Evolutionary conservation across 306 rosid species (phyloP).

Genomic region (Fragaria nilgerrensis): DNA sequence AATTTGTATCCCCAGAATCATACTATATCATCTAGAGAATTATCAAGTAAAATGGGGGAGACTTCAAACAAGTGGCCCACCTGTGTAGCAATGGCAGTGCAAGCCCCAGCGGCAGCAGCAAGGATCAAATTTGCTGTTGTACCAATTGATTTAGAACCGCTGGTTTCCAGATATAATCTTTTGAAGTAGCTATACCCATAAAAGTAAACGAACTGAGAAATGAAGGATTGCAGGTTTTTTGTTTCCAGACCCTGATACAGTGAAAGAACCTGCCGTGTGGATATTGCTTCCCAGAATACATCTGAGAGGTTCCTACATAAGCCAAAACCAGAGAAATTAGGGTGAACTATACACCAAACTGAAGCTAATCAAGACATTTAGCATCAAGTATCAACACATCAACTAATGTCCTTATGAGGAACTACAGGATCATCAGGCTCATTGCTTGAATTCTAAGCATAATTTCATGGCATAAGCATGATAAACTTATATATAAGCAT

Average conservation of each 20-base stretch:
- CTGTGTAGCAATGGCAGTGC: conserved; percentile 93
- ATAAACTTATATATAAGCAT: not conserved
- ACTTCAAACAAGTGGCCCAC: conserved; percentile 39
- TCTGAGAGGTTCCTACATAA: conserved; percentile 79
- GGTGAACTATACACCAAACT: not conserved
- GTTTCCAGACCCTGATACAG: conserved; percentile 96
- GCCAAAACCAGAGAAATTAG: conserved; percentile 23
- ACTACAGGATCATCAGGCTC: not conserved
- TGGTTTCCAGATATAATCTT: conserved; percentile 67
- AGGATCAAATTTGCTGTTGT: conserved; percentile 72
- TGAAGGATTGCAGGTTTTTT: conserved; percentile 88
- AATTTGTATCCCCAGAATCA: not conserved
- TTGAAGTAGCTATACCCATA: conserved; percentile 98
- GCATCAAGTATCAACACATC: not conserved
- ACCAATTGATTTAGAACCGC: conserved; percentile 76
- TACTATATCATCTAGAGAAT: not conserved
- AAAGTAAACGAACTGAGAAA: conserved; percentile 89
- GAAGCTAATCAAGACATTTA: conserved; percentile 5
- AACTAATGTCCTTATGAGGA: not conserved
- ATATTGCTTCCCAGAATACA: conserved; percentile 86
- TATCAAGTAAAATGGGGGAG: conserved; percentile 4
- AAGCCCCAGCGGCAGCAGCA: conserved; percentile 99
- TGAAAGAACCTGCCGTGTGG: conserved; percentile 67
- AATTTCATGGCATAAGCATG: not conserved
- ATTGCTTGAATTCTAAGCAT: not conserved